Conservation (phyloP, 352 stramenopile species). For the Blastocystis sp. region DNA sequence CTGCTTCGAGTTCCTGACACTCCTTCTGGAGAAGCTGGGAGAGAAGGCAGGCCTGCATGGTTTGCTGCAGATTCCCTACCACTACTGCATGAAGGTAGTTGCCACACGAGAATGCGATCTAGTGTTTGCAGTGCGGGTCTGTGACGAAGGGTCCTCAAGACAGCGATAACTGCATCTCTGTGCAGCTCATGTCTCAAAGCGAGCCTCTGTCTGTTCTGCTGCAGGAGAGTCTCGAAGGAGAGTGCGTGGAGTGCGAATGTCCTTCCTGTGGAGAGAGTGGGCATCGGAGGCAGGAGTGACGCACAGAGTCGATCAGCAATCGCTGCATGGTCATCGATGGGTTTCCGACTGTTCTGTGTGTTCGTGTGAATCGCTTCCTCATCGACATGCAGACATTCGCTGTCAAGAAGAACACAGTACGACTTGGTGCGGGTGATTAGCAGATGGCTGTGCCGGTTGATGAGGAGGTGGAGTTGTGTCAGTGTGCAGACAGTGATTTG, state of each 20-base stretch:
- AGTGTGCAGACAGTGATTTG: background rate
- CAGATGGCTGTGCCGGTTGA: background rate
- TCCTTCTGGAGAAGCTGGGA: background rate
- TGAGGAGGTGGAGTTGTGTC: background rate
- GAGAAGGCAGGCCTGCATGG: background rate
- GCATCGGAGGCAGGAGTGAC: background rate
- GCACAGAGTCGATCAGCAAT: background rate
- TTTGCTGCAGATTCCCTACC: background rate
- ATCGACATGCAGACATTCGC: background rate
- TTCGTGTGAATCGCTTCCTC: slow-evolving; percentile 42
- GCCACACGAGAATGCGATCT: background rate
- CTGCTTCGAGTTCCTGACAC: slow-evolving; percentile 36
- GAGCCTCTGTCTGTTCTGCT: background rate
- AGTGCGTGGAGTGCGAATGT: background rate
- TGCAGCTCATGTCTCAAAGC: background rate
- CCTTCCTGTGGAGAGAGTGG: background rate
- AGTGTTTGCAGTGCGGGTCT: background rate
- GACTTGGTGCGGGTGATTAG: background rate
- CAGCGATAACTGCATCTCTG: background rate
- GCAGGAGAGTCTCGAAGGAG: background rate
- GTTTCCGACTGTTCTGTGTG: background rate
- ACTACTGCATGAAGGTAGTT: slow-evolving; percentile 12
- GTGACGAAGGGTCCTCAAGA: background rate
- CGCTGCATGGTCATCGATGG: background rate
- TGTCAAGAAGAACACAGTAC: background rate